Evolutionary conservation across 768 basidiomycete genomes (phyloP).

Genomic region (Lactarius evosmus): DNA sequence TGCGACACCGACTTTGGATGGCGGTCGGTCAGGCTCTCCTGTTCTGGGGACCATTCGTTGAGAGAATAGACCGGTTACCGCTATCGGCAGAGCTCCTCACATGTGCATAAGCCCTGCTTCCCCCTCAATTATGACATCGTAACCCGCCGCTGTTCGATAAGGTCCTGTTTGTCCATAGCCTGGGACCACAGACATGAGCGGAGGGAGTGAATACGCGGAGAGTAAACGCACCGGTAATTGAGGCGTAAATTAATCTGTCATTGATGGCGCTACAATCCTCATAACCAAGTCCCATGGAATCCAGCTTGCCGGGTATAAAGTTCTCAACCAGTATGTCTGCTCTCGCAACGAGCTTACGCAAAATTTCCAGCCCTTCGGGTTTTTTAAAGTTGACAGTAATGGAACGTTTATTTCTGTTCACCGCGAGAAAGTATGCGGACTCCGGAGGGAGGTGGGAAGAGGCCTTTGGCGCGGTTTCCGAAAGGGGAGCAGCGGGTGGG

Average conservation of each 20-base stretch:
- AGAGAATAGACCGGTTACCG: constrained; percentile 23
- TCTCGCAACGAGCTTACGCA: constrained; percentile 63
- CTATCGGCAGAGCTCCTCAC: constrained; percentile 42
- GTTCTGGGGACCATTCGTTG: constrained; percentile 49
- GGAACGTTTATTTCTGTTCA: constrained; percentile 87
- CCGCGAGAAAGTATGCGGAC: constrained; percentile 88
- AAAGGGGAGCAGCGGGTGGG: constrained; percentile 40
- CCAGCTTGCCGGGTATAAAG: constrained; percentile 81
- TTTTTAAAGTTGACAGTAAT: constrained; percentile 87
- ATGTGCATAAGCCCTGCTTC: constrained; percentile 96
- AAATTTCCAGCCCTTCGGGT: constrained; percentile 69
- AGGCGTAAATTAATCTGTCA: constrained; percentile 78
- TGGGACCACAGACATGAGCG: constrained; percentile 31
- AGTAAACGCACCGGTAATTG: constrained; percentile 67
- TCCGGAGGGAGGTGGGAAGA: constrained; percentile 76
- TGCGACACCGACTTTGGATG: constrained; percentile 94
- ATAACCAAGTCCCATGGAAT: constrained; percentile 80
- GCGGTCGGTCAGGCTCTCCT: constrained; percentile 81
- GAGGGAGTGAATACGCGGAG: neutral
- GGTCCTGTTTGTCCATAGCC: constrained; percentile 91
- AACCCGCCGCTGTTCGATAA: constrained; percentile 77
- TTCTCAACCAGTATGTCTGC: constrained; percentile 92
- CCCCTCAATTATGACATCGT: constrained; percentile 62
- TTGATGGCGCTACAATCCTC: constrained; percentile 78
- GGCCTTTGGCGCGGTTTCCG: constrained; percentile 44